A percentile compares a stretch with the other conserved stretches of the same genome.
phyloP scores from a whole-genome alignment of 768 basidiomycete genomes.

The Gautieria morchelliformis region DNA sequence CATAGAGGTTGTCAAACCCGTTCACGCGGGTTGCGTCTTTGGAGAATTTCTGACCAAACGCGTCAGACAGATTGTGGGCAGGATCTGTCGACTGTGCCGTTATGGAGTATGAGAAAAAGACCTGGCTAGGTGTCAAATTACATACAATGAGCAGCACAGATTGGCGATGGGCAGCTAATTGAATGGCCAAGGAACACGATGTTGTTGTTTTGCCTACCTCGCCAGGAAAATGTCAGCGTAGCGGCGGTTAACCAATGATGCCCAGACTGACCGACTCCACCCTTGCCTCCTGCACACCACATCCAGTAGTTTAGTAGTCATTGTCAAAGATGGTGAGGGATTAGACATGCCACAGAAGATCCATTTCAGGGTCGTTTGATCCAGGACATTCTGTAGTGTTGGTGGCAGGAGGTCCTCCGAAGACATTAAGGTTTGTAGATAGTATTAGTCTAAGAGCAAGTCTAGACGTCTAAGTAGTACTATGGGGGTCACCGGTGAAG shows the following conservation, averaged over 20 bases:
- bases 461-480: neutral
- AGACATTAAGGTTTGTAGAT: neutral
- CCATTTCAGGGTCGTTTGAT: slow-evolving; percentile 92
- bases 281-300: slow-evolving; percentile 74
- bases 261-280: slow-evolving; percentile 77
- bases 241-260: neutral
- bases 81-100: slow-evolving; percentile 84
- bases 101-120: neutral
- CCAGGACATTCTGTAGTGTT: slow-evolving; percentile 89
- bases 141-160: slow-evolving; percentile 95
- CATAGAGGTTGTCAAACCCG: slow-evolving; percentile 91
- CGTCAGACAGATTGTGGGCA: slow-evolving; percentile 98
- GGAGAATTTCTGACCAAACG: slow-evolving; percentile 97
- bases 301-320: neutral
- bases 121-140: slow-evolving; percentile 9
- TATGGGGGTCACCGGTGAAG: neutral
- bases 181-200: slow-evolving; percentile 95
- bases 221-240: neutral
- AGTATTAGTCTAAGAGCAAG: neutral
- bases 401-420: slow-evolving; percentile 52
- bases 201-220: slow-evolving; percentile 90
- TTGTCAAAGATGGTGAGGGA: neutral
- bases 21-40: slow-evolving; percentile 98
- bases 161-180: slow-evolving; percentile 80
- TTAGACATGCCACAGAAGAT: slow-evolving; percentile 85